Evolutionary conservation across 768 basidiomycete genomes (phyloP).

Genomic region (Galerina marginata): DNA sequence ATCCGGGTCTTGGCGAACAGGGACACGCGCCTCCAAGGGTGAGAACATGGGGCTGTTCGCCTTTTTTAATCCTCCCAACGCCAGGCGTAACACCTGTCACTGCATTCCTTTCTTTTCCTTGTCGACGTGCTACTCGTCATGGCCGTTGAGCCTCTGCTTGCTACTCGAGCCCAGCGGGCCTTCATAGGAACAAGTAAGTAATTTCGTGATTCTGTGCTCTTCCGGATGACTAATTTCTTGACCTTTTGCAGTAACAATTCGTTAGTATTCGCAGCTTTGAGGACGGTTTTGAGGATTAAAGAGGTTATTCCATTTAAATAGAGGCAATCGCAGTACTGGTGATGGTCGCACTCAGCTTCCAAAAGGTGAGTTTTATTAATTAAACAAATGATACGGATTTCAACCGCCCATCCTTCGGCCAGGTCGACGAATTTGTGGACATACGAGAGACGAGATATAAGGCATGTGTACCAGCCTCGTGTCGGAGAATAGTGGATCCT

Average conservation of each 20-base stretch:
- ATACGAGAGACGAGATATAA: constrained; percentile 55
- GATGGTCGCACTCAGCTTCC: constrained; percentile 77
- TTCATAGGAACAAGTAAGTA: constrained; percentile 75
- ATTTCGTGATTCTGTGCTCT: constrained; percentile 2
- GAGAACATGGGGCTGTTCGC: constrained; percentile 12
- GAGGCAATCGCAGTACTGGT: constrained; percentile 78
- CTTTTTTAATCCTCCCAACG: not conserved
- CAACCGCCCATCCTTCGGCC: not conserved
- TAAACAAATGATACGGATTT: not conserved
- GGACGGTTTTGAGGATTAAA: not conserved
- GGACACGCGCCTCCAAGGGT: not conserved
- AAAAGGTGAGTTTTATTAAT: constrained; percentile 49
- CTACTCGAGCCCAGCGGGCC: constrained; percentile 71
- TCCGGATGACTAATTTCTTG: constrained; percentile 8
- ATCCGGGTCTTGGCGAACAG: not conserved
- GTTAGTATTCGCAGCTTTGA: constrained; percentile 47
- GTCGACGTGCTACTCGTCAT: constrained; percentile 40
- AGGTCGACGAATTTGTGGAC: constrained; percentile 60
- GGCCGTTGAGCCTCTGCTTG: constrained; percentile 74
- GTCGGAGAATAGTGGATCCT: not conserved
- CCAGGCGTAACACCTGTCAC: constrained; percentile 10
- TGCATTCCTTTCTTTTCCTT: constrained; percentile 13
- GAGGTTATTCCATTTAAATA: constrained; percentile 31
- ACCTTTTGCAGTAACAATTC: constrained; percentile 52
- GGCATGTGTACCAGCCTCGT: constrained; percentile 34